Conservation (phyloP, 169 alveolate species). For the Fabrea salina region DNA sequence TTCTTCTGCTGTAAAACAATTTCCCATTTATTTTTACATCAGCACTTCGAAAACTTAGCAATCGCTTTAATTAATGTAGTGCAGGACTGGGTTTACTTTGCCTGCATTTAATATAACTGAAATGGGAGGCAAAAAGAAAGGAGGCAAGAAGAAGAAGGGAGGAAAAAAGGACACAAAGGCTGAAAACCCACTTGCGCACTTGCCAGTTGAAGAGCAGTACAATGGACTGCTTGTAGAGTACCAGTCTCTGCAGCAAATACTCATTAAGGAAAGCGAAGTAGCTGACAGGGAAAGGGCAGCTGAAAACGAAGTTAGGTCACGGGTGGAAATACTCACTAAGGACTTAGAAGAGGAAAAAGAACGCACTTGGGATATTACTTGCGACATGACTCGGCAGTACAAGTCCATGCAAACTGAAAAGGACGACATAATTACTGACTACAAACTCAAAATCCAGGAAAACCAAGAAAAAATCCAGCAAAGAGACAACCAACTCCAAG, state of each 20-base stretch:
- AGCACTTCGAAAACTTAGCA: too few species aligned
- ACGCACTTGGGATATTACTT: conserved; percentile 42
- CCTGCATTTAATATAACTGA: too few species aligned
- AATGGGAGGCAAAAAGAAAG: conserved; percentile 30
- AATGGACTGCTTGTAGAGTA: conserved; percentile 34
- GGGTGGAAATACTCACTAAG: conserved; percentile 52
- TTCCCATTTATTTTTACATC: too few species aligned
- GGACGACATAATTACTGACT: conserved; percentile 42
- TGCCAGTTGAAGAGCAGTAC: conserved; percentile 37
- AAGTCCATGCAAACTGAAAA: conserved; percentile 65
- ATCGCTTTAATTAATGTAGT: too few species aligned
- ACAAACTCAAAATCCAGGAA: conserved; percentile 34
- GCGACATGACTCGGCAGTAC: conserved; percentile 70
- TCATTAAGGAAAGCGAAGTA: conserved; percentile 62
- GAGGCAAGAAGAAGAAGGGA: conserved; percentile 12
- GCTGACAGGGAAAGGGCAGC: conserved; percentile 62
- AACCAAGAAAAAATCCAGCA: conserved; percentile 51
- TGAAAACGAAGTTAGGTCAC: conserved; percentile 59
- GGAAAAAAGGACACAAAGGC: background rate
- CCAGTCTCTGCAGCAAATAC: conserved; percentile 32
- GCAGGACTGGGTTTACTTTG: too few species aligned
- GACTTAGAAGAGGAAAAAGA: conserved; percentile 57
- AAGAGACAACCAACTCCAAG: conserved; percentile 41
- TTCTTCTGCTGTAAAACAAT: too few species aligned
- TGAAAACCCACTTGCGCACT: conserved; percentile 18